These are phyloP conservation scores for Candida fluviatilis DNA, from an alignment of 805 yeast genomes.

Conservation along the genomic window DNA sequence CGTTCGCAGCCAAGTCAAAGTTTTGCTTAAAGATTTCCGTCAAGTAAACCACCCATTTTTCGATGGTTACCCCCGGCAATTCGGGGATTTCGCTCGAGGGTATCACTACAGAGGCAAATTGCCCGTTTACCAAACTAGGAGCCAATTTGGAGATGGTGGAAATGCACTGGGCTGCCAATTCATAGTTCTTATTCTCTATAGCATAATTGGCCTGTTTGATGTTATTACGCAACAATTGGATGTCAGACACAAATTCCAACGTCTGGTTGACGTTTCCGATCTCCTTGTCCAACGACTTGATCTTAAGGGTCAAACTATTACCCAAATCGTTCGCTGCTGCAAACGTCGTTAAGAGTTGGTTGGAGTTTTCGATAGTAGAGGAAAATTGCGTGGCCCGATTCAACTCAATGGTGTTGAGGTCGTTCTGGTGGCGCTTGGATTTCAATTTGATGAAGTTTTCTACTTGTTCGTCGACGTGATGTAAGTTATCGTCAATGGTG, in stretches of 20 bases:
- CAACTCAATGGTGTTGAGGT: slow-evolving; percentile 50
- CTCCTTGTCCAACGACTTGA: slow-evolving; percentile 67
- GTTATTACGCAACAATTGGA: slow-evolving; percentile 61
- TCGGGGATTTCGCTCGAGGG: slow-evolving; percentile 88
- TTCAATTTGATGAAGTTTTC: slow-evolving; percentile 19
- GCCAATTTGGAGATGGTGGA: slow-evolving; percentile 46
- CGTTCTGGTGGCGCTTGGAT: slow-evolving; percentile 29
- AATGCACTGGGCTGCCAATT: slow-evolving; percentile 71
- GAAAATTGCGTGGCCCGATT: slow-evolving; percentile 63
- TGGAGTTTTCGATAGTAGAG: slow-evolving; percentile 53
- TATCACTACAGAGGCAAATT: slow-evolving; percentile 73
- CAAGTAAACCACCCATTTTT: slow-evolving; percentile 56
- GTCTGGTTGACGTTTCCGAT: slow-evolving; percentile 60
- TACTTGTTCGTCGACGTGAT: slow-evolving; percentile 22
- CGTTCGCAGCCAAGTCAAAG: slow-evolving; percentile 67
- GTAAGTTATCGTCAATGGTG: slow-evolving; percentile 24
- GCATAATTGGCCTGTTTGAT: slow-evolving; percentile 66
- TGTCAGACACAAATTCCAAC: slow-evolving; percentile 58
- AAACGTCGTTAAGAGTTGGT: slow-evolving; percentile 50
- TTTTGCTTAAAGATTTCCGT: slow-evolving; percentile 53
- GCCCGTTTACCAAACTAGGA: slow-evolving; percentile 47
- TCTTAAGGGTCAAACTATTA: slow-evolving; percentile 60
- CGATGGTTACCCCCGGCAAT: slow-evolving; percentile 55
- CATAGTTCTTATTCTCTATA: slow-evolving; percentile 66
- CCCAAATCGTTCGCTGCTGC: slow-evolving; percentile 64